phyloP scores from a whole-genome alignment of 2,329 filamentous ascomycete genomes.

The Rhynchosporium agropyri region DNA sequence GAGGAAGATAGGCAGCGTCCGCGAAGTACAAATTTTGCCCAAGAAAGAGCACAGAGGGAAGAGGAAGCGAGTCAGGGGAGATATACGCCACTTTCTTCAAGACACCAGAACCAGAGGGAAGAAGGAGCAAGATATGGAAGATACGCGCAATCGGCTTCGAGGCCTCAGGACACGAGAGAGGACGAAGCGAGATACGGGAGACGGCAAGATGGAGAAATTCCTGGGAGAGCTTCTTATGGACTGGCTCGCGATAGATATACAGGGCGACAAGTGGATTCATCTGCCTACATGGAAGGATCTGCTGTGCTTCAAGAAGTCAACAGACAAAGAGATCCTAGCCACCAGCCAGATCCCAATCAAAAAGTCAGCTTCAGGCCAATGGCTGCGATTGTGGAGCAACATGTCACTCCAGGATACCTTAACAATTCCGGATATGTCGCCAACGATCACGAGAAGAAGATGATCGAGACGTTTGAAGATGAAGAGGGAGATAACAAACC shows the following conservation, averaged over 20 bases:
- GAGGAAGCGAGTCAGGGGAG: constrained; percentile 30
- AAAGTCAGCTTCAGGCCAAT: background rate
- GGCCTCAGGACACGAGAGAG: constrained; percentile 28
- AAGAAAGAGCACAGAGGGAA: constrained; percentile 36
- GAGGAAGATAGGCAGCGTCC: constrained; percentile 7
- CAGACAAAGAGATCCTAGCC: background rate
- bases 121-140: too few relatives aligned
- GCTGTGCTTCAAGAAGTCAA: constrained; percentile 1
- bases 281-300: background rate
- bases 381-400: background rate
- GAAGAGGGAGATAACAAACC: constrained; percentile 16
- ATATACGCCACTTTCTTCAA: constrained; percentile 34
- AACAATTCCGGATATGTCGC: background rate
- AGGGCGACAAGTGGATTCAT: background rate
- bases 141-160: too few relatives aligned
- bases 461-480: constrained; percentile 6
- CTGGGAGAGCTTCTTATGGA: background rate
- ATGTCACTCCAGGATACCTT: background rate
- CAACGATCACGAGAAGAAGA: background rate
- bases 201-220: background rate
- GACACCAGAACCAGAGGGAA: background rate
- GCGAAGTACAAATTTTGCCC: constrained; percentile 23
- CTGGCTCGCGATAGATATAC: background rate
- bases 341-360: background rate
- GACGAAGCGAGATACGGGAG: constrained; percentile 30